These are phyloP conservation scores for Polygonum aviculare DNA, from an alignment of 148 eudicot species.

Conservation along the genomic window DNA sequence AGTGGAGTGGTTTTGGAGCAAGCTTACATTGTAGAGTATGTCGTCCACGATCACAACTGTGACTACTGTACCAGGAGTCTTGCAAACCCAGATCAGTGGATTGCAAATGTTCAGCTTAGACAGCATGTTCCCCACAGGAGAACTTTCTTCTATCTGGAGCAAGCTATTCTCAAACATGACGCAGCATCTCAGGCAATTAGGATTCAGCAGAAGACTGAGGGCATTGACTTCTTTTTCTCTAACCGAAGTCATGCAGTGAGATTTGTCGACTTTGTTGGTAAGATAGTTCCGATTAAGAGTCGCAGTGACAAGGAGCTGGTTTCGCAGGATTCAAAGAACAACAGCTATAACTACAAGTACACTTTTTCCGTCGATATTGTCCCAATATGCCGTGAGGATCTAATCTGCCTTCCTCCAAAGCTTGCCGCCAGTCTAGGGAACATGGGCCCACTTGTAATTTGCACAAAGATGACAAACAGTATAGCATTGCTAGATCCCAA, in stretches of 20 bases:
- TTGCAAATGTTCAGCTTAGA: slow-evolving; percentile 60
- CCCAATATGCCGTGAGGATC: slow-evolving; percentile 77
- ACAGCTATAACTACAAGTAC: slow-evolving; percentile 43
- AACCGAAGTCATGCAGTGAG: slow-evolving; percentile 60
- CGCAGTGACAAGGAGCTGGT: slow-evolving; percentile 42
- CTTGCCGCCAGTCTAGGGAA: slow-evolving; percentile 41
- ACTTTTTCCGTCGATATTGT: slow-evolving; percentile 68
- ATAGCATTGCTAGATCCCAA: slow-evolving; percentile 43
- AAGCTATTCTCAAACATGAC: slow-evolving; percentile 52
- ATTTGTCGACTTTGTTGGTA: slow-evolving; percentile 63
- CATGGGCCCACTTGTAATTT: slow-evolving; percentile 54
- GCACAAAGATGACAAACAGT: slow-evolving; percentile 46
- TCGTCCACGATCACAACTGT: slow-evolving; percentile 63
- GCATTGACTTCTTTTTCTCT: slow-evolving; percentile 67
- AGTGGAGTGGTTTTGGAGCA: slow-evolving; percentile 63
- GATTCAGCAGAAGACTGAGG: slow-evolving; percentile 45
- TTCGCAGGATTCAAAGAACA: slow-evolving; percentile 71
- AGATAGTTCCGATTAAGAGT: slow-evolving; percentile 47
- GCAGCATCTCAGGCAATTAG: slow-evolving; percentile 43
- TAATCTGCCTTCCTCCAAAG: slow-evolving; percentile 65
- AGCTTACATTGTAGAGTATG: slow-evolving; percentile 48
- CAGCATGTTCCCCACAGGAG: slow-evolving; percentile 73
- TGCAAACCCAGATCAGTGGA: slow-evolving; percentile 78
- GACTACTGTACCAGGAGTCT: slow-evolving; percentile 55
- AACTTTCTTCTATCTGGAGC: slow-evolving; percentile 61